Percentiles rank a stretch among this genome's conserved stretches.
Conservation (phyloP, 2,329 filamentous ascomycete species). For the Westerdykella sp. region DNA sequence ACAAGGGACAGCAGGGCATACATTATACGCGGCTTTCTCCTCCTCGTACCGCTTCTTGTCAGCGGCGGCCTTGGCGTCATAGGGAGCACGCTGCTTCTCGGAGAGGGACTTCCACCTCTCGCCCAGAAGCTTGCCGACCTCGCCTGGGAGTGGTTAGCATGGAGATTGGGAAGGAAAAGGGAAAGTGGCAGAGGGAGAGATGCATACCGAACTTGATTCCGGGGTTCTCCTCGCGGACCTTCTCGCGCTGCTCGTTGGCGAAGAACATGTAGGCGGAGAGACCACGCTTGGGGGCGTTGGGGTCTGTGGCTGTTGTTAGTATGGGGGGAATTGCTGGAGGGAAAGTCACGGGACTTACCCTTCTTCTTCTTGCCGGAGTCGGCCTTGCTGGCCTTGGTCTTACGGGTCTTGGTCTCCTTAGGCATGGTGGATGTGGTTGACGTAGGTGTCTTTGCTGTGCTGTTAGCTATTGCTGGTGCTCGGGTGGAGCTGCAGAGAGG, state of each 20-base stretch:
- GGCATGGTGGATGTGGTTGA: constrained; percentile 50
- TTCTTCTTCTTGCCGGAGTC: constrained; percentile 64
- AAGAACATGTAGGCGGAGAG: constrained; percentile 99
- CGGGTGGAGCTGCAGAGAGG: not conserved
- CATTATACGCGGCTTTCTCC: constrained; percentile 74
- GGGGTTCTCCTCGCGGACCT: constrained; percentile 96
- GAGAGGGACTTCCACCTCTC: constrained; percentile 97
- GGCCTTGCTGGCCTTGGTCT: constrained; percentile 52
- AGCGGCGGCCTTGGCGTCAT: constrained; percentile 90
- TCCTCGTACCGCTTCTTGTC: constrained; percentile 99
- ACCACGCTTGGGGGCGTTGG: constrained; percentile 98
- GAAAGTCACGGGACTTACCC: constrained; percentile 44
- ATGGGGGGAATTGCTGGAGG: not conserved
- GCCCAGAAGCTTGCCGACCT: constrained; percentile 96
- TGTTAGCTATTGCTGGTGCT: too few species aligned
- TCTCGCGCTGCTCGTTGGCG: constrained; percentile 97
- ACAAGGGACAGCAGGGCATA: constrained; percentile 14
- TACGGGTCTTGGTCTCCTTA: constrained; percentile 59
- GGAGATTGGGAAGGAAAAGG: not conserved
- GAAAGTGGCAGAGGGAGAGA: not conserved
- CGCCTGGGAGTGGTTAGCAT: constrained; percentile 48
- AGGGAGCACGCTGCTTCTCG: constrained; percentile 87
- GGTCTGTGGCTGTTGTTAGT: constrained; percentile 53
- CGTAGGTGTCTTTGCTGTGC: too few species aligned
- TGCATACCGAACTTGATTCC: constrained; percentile 86